These are phyloP conservation scores for Citropsis articulata DNA, from an alignment of 345 rosid genomes.

Conservation along the genomic window DNA sequence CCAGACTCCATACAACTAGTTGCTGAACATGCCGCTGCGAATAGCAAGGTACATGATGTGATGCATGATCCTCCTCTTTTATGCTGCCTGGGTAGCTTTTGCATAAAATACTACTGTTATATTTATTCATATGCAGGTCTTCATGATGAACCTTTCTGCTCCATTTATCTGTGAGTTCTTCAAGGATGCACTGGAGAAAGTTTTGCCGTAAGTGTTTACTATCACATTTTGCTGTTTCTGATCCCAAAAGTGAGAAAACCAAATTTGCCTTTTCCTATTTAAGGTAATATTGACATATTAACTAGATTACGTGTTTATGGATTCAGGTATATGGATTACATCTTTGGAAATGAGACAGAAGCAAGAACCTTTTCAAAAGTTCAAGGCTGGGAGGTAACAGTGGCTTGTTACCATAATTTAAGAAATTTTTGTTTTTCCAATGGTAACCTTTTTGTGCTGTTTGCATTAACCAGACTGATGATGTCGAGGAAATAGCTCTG, in stretches of 20 bases:
- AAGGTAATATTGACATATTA: not conserved
- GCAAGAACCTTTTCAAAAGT: slow-evolving; percentile 89
- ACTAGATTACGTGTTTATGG: not conserved
- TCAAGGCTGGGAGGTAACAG: slow-evolving; percentile 90
- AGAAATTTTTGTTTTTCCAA: not conserved
- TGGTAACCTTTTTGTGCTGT: not conserved
- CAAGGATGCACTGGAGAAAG: slow-evolving; percentile 78
- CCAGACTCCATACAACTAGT: slow-evolving; percentile 87
- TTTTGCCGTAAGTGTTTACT: slow-evolving; percentile 58
- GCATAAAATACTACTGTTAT: slow-evolving; percentile 4
- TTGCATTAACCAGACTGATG: slow-evolving; percentile 53
- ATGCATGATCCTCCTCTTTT: not conserved
- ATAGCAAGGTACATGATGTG: slow-evolving; percentile 62
- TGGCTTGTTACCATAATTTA: not conserved
- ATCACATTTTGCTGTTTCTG: not conserved
- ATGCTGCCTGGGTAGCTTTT: not conserved
- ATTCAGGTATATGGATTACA: slow-evolving; percentile 75
- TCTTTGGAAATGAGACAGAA: slow-evolving; percentile 95
- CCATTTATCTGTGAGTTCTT: slow-evolving; percentile 97
- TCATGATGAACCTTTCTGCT: slow-evolving; percentile 93
- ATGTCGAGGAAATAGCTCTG: slow-evolving; percentile 86
- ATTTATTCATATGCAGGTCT: slow-evolving; percentile 43
- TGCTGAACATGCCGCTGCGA: slow-evolving; percentile 91
- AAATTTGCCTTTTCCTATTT: not conserved
- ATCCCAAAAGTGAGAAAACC: not conserved